These are phyloP conservation scores for Malassezia nana DNA, from an alignment of 1,284 basidiomycete genomes.

Conservation along the genomic window DNA sequence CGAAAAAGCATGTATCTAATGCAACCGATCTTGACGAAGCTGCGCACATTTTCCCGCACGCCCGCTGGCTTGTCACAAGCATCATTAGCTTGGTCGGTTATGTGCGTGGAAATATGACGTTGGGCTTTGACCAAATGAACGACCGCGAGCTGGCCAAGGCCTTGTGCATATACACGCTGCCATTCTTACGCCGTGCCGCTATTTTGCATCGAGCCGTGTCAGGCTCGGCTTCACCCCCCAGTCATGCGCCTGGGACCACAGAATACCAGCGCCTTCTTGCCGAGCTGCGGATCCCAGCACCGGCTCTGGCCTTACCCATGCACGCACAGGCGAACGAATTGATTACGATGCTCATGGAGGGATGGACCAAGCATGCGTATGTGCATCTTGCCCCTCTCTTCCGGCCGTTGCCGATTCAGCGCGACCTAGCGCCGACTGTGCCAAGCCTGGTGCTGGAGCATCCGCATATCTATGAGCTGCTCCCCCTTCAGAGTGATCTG, in stretches of 20 bases:
- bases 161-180: conserved; percentile 77
- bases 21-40: neutral
- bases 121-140: conserved; percentile 45
- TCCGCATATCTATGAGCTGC: conserved; percentile 72
- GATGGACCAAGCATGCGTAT: conserved; percentile 48
- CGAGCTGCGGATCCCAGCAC: conserved; percentile 31
- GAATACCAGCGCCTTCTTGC: conserved; percentile 38
- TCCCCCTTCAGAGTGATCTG: conserved; percentile 67
- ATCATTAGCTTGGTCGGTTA: conserved; percentile 45
- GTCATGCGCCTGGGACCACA: no score
- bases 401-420: conserved; percentile 41
- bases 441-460: conserved; percentile 60
- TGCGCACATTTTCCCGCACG: conserved; percentile 35
- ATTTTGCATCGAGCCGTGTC: conserved; percentile 68
- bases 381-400: conserved; percentile 42
- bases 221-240: neutral
- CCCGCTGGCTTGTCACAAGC: conserved; percentile 43
- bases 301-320: conserved; percentile 32
- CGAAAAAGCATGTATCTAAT: conserved; percentile 24
- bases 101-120: conserved; percentile 44
- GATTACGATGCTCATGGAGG: conserved; percentile 41
- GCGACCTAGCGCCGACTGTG: conserved; percentile 9
- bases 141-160: conserved; percentile 61
- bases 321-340: conserved; percentile 37
- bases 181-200: conserved; percentile 81